Evolutionary conservation across 2,329 filamentous ascomycete species (phyloP), one percentile per base, ranked within the genome.

Genomic region (Aureobasidium namibiae): DNA sequence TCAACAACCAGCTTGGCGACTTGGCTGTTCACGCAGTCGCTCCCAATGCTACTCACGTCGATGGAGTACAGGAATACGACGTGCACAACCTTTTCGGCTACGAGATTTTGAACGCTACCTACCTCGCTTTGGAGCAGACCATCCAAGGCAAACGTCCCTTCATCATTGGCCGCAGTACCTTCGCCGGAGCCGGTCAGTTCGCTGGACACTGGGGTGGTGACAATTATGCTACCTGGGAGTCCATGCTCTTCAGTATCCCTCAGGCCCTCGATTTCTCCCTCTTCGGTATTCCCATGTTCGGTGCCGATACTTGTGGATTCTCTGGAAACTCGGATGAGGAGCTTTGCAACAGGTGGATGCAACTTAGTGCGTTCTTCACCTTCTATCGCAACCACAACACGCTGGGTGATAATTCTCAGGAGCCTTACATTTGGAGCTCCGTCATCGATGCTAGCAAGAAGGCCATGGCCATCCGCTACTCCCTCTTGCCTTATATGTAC

Each of bases 171-270:
- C 85, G 90, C 16, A 89, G 86, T 39, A 94, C 89, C 1, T 94
- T 92, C 67, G 80, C 88, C 10, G 89, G 90, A 3, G 83, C 83
- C 0, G 90, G 90, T 1, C 84, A 83, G 69, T 87, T 82, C 75
- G 86, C 88, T 1, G 89, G 88, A 1, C 89, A 94, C 72, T 95
- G 89, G 89, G 88, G 89, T 31, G 88, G 87, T 2, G 76, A 92
- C 70, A 71, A 71, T 63, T 92, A 91, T 67, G 74, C 77, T 18
- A 79, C 82, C 14, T 92, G 87, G 83, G 79, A 80, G 0, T 87
- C 85, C 69, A 88, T 92, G 82, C 87, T 82, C 71, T 85, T 87
- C 70, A 85, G 85, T 11, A 94, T 94, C 65, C 83, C 88, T 0
- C 88, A 92, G 70, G 88, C 88, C 1, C 77, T 95, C 0, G 85